Base-by-base conservation (phyloP, 768 basidiomycete species). In the Tylopilus sp. region DNA sequence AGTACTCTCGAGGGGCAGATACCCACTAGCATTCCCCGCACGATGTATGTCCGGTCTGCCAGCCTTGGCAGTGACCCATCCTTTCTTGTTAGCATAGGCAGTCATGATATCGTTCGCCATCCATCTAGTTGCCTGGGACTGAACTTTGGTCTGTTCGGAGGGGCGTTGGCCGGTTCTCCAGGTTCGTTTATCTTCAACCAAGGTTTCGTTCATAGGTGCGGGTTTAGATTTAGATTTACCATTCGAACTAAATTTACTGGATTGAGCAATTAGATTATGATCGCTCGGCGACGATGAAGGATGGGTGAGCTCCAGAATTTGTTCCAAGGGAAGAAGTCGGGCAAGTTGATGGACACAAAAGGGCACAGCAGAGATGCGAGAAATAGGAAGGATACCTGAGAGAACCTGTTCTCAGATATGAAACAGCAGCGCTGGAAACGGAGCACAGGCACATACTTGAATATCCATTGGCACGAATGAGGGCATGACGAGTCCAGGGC, bases 401-500 rank as follows among this genome's bases (percentile, higher is more conserved):
- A 90, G 78, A 46, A 87, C 86, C 84, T 88, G 55, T 19, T 30
- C 43, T 43, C 16, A 25, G 36, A 43, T 25, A 31, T 42, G 3
- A 17, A 25, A 43, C 9, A 8, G 3, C 19, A 24, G 43, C 14
- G 38, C 26, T 40, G 30, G 16, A 25, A 40, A 44, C 8, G 2
- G 25, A 43, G 14, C 17, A 6, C 13, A 12, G 4, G 31, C 24
- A 60, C 67, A 19, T 58, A 85, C 88, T 74, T 95, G 92, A 65
- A 85, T 80, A 68, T 93, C 90, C 83, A 92, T 84, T 10, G 85
- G 89, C 6, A 87, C 80, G 61, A 79, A 78, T 55, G 84, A 87
- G 10, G 96, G 96, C 77, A 96, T 85, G 3, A 98, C 92, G 16
- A 98, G 80, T 11, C 96, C 96, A 0, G 96, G 96, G 63, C 96